Conservation (phyloP, 106 monocot species). For the Allium cepa region DNA sequence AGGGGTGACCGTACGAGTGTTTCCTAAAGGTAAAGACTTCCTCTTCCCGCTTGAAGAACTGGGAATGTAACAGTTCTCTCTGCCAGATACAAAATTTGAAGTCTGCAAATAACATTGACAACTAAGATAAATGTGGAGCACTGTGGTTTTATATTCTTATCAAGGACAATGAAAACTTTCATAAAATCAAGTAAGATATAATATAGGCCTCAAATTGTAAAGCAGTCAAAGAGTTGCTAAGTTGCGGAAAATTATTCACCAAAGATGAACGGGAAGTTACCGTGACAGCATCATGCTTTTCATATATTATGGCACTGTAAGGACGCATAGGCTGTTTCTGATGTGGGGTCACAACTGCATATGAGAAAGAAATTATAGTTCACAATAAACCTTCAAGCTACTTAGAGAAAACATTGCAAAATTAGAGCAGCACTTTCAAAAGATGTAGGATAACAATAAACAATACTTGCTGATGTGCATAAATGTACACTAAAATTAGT, state of each 20-base stretch:
- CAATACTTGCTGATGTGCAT: too few species aligned
- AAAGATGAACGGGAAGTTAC: slow-evolving; percentile 14
- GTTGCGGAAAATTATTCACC: background rate
- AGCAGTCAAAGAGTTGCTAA: background rate
- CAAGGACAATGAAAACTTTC: background rate
- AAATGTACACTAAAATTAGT: too few species aligned
- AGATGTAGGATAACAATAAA: too few species aligned
- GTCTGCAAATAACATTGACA: slow-evolving; percentile 31
- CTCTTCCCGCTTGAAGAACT: slow-evolving; percentile 55
- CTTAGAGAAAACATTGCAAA: too few species aligned
- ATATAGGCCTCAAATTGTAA: background rate
- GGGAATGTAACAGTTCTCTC: slow-evolving; percentile 43
- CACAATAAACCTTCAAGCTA: background rate
- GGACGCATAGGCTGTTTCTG: slow-evolving; percentile 41
- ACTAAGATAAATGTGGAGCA: background rate
- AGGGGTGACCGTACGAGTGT: slow-evolving; percentile 43
- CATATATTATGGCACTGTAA: slow-evolving; percentile 43
- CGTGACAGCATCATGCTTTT: slow-evolving; percentile 58
- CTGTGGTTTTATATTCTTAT: too few species aligned
- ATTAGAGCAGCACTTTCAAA: too few species aligned
- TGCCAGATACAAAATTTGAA: slow-evolving; percentile 47
- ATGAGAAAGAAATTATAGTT: slow-evolving; percentile 2
- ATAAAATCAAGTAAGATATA: background rate
- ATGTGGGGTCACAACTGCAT: slow-evolving; percentile 28
- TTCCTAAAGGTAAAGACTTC: slow-evolving; percentile 27